These are phyloP conservation scores for Sphaerulina populicola DNA, from an alignment of 2,329 filamentous ascomycete species.

Conservation along the genomic window DNA sequence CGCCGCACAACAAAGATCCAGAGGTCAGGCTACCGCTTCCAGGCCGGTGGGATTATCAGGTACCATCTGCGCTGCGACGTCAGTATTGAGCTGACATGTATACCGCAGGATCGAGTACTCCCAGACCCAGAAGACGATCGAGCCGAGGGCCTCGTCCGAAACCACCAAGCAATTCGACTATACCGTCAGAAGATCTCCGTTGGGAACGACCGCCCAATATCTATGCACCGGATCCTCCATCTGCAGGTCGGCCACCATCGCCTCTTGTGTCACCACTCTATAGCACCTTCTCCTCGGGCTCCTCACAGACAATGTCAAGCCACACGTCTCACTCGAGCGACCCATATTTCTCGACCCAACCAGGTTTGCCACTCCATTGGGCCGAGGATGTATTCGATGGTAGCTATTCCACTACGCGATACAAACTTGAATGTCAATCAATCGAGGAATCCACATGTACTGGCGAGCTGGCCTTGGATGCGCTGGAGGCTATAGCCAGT, in stretches of 20 bases:
- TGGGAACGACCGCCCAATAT: background rate
- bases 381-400: constrained; percentile 40
- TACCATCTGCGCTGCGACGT: background rate
- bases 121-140: constrained; percentile 12
- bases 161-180: constrained; percentile 17
- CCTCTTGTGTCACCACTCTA: constrained; percentile 33
- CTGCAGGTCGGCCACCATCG: constrained; percentile 32
- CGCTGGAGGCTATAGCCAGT: constrained; percentile 20
- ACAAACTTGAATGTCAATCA: constrained; percentile 24
- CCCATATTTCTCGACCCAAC: constrained; percentile 10
- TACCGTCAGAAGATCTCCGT: constrained; percentile 8
- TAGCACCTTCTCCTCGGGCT: constrained; percentile 35
- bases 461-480: constrained; percentile 16
- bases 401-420: constrained; percentile 33
- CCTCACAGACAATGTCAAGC: constrained; percentile 35
- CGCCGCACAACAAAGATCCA: constrained; percentile 12
- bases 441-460: constrained; percentile 21
- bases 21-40: background rate
- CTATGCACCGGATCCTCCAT: constrained; percentile 8
- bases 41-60: constrained; percentile 1
- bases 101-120: constrained; percentile 15
- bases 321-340: constrained; percentile 26
- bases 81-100: background rate
- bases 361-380: constrained; percentile 34
- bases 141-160: constrained; percentile 12